phyloP scores from a whole-genome alignment of 2,329 filamentous ascomycete genomes.

The Xylariaceae sp. region DNA sequence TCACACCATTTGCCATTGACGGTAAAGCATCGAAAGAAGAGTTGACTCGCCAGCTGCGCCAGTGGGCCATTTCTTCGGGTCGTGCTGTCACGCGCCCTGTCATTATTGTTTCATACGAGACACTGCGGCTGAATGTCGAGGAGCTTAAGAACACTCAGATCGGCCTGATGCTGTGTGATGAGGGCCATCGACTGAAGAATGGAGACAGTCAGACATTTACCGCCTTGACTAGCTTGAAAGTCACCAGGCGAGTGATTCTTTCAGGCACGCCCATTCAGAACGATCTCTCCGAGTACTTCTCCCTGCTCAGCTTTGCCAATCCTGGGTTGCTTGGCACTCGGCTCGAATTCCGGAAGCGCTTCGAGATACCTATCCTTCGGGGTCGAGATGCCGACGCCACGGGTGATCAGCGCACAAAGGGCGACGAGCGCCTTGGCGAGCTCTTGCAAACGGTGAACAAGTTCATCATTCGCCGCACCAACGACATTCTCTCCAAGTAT shows the following conservation, averaged over 20 bases:
- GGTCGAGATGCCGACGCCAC: constrained; percentile 87
- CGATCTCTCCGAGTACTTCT: constrained; percentile 95
- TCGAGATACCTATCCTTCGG: constrained; percentile 83
- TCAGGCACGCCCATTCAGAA: constrained; percentile 98
- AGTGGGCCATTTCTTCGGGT: constrained; percentile 92
- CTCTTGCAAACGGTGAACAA: constrained; percentile 86
- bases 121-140: constrained; percentile 81
- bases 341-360: constrained; percentile 87
- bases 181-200: constrained; percentile 94
- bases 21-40: constrained; percentile 95
- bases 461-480: constrained; percentile 95
- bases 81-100: constrained; percentile 84
- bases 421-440: constrained; percentile 75
- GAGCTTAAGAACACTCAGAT: constrained; percentile 87
- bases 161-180: constrained; percentile 87
- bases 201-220: constrained; percentile 93
- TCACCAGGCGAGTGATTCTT: constrained; percentile 84
- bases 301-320: constrained; percentile 93
- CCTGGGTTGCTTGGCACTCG: constrained; percentile 84
- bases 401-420: constrained; percentile 72
- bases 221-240: constrained; percentile 82
- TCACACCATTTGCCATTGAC: constrained; percentile 91
- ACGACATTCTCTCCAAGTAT: constrained; percentile 97
- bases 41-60: constrained; percentile 77
- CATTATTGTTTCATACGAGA: constrained; percentile 97